Base-by-base conservation (phyloP, 495 filamentous ascomycete genomes). In the Annulohypoxylon bovei region DNA sequence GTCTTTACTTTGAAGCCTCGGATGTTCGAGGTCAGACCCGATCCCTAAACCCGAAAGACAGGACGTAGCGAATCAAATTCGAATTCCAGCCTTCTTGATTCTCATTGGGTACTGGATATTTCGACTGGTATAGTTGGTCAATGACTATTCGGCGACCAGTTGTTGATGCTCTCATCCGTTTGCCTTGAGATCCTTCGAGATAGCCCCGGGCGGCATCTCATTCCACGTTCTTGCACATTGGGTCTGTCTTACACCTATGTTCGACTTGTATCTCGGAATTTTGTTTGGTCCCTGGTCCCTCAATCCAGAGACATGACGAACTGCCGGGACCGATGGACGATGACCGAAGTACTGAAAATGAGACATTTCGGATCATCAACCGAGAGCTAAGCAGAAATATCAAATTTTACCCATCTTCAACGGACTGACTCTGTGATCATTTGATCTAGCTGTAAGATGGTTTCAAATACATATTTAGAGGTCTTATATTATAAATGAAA, bases 281-380 rank as follows among this genome's bases (percentile, higher is more conserved):
- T 62, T 6, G 14, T 53, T 35, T n/a, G 32, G 25, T 30, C 30
- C 16, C 23, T n/a, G 32, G 25, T 30, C 30, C 16, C 23, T 57
- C 18, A 20, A 62, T 54, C 6, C 6, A 59, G 23, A 55, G 40
- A n/a, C 37, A 20, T 30, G 37, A 35, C n/a, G 33, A 39, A 30
- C 46, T 39, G 35, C 33, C 3, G 46, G 52, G 62, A 66, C 46
- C n/a, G n/a, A n/a, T n/a, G n/a, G n/a, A n/a, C n/a, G n/a, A n/a
- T n/a, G n/a, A n/a, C n/a, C 46, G 11, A 23, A 65, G 22, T 60
- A 25, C n/a, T 4, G 47, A 8, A 62, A 11, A 42, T 67, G 23
- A 71, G 47, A 42, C 60, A 65, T 55, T 40, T 70, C 61, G 67
- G 67, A 60, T 65, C 33, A 20, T 55, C 33, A 55, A 32, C 54